A percentile compares a stretch with the other conserved stretches of the same genome.
These are phyloP conservation scores for Backusella mclennaniae DNA, from an alignment of 192 early-diverging fungal species.

Conservation along the genomic window DNA sequence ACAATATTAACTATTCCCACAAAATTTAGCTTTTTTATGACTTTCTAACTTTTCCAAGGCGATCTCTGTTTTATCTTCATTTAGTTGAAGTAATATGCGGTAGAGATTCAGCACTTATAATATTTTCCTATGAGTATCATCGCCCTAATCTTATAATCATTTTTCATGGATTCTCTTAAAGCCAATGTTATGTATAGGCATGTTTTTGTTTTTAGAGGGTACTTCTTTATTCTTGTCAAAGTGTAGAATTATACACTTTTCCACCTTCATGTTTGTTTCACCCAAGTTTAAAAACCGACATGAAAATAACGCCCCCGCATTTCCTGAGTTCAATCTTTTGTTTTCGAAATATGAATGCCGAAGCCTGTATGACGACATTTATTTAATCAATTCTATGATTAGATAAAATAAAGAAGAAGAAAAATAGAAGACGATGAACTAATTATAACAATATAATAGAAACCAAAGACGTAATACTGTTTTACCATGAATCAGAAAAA, in stretches of 20 bases:
- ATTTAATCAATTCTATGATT: too few relatives aligned
- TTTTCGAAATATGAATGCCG: neutral
- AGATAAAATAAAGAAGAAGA: neutral
- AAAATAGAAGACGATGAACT: neutral
- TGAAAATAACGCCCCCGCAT: neutral
- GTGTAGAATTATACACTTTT: neutral
- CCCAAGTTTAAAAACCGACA: neutral
- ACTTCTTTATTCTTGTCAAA: neutral
- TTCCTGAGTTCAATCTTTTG: neutral
- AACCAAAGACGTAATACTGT: neutral
- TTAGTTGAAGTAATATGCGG: neutral
- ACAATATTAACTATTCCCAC: neutral
- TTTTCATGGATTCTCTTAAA: neutral
- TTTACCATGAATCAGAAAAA: neutral
- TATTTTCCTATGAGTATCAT: neutral
- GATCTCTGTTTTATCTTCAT: neutral
- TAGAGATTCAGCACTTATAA: neutral
- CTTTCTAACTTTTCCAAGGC: neutral
- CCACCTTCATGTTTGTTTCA: neutral
- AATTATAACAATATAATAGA: neutral
- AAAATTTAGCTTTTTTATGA: neutral
- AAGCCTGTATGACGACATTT: neutral
- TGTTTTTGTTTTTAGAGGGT: neutral
- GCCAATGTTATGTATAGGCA: neutral
- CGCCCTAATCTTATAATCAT: neutral